Conservation (phyloP, 768 basidiomycete genomes). For the Tylopilus vinaceipallidus region DNA sequence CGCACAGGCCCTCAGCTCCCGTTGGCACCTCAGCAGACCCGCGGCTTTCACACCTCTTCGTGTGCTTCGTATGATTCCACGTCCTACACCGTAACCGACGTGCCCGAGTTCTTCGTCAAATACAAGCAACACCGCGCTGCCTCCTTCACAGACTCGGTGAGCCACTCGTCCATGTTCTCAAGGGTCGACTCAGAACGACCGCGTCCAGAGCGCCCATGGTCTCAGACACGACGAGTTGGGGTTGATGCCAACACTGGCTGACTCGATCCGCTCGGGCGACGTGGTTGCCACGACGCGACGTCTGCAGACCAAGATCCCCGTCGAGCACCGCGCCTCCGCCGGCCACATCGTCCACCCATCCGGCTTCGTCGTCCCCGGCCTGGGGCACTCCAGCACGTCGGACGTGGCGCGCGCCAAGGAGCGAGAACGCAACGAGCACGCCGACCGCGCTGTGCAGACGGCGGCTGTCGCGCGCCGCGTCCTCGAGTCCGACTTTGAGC, state of each 20-base stretch:
- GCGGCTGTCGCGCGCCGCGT: slow-evolving; percentile 32
- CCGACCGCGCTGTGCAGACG: slow-evolving; percentile 27
- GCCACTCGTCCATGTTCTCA: neutral
- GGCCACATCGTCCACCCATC: slow-evolving; percentile 27
- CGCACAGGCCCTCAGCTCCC: neutral
- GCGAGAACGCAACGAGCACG: slow-evolving; percentile 18
- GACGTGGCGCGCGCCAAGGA: slow-evolving; percentile 27
- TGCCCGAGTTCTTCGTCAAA: slow-evolving; percentile 28
- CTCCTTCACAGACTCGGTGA: slow-evolving; percentile 2
- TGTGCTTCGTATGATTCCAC: slow-evolving; percentile 17
- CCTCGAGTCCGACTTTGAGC: slow-evolving; percentile 29
- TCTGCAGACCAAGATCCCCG: slow-evolving; percentile 25
- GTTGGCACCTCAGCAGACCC: slow-evolving; percentile 11
- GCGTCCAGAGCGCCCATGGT: neutral
- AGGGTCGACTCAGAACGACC: neutral
- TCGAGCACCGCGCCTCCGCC: slow-evolving; percentile 20
- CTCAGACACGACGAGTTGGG: slow-evolving; percentile 11
- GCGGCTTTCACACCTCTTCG: slow-evolving; percentile 26
- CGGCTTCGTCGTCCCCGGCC: slow-evolving; percentile 31
- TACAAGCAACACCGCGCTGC: slow-evolving; percentile 24
- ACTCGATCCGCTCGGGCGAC: slow-evolving; percentile 23
- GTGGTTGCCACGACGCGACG: slow-evolving; percentile 30
- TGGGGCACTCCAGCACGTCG: slow-evolving; percentile 25
- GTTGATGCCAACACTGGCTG: slow-evolving; percentile 24
- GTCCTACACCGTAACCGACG: slow-evolving; percentile 25